Evolutionary conservation across 2,329 filamentous ascomycete species (phyloP), one percentile per base, ranked within the genome.

Genomic region (Penicillium sp.): DNA sequence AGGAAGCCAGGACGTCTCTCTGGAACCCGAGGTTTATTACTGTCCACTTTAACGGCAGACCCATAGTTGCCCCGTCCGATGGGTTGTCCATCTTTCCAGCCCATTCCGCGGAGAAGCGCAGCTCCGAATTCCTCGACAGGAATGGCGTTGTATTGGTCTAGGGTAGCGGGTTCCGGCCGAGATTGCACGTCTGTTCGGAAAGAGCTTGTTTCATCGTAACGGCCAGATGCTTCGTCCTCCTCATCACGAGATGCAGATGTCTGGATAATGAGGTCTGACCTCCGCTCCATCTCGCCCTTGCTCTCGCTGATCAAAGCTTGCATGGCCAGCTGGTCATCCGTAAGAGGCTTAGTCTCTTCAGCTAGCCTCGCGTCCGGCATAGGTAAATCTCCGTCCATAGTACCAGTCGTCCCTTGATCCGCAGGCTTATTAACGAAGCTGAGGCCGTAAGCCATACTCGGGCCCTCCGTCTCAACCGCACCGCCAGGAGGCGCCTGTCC

Each of bases 91-190:
- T 85, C 84, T 65, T 96, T 91, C 92, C 93, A 96, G 8, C 94
- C 94, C 89, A 97, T 96, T 9, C 92, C 91, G 29, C 92, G 85
- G 33, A 99, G 80, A 58, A 97, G 79, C 0, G 92, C 91, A 16
- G 91, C 88, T 7, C 94, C 94, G 60, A 97, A 99, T 63, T 96
- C 91, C 62, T 96, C 93, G 15, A 97, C 90, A 0, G 94, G 93
- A 56, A 96, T 87, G 12, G 87, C 85, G 53, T 88, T 87, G 74
- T 97, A 97, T 65, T 94, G 90, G 31, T 89, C 88, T 16, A 95
- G 76, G 0, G 85, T 89, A 4, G 90, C 86, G 28, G 84, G 80
- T 21, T 90, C 88, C 1, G 90, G 91, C 1, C 90, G 87, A 24
- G 82, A 76, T 12, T 82, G 79, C 28, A 92, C 81, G 68, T 93